Evolutionary conservation across 116 monocot genomes (phyloP).

Genomic region (Posidonia oceanica): DNA sequence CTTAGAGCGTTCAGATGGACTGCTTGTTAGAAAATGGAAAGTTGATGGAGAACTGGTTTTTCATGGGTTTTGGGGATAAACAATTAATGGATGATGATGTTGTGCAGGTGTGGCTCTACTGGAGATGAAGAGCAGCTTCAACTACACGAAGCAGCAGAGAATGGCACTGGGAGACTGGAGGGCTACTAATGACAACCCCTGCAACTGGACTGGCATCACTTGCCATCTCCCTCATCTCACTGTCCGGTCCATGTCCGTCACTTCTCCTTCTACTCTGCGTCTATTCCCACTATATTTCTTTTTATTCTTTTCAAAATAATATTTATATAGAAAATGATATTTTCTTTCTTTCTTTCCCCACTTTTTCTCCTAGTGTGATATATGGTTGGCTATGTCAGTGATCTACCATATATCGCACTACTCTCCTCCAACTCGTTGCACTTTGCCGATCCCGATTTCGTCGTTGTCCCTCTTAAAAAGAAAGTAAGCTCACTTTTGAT

Average conservation of each 20-base stretch:
- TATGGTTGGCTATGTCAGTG: constrained; percentile 23
- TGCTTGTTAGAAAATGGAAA: no score
- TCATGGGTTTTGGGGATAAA: neutral
- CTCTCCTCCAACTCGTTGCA: no score
- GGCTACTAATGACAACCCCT: constrained; percentile 52
- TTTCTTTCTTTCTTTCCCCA: neutral
- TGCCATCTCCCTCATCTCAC: constrained; percentile 58
- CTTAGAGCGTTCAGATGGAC: no score
- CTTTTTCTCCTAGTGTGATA: neutral
- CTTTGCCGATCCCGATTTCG: no score
- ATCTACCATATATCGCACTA: constrained; percentile 84
- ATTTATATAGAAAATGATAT: neutral
- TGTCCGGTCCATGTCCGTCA: constrained; percentile 70
- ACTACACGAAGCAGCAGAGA: constrained; percentile 12
- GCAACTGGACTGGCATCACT: constrained; percentile 74
- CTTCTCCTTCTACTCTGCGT: neutral
- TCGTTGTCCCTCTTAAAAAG: no score
- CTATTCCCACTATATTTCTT: no score
- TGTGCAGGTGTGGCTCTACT: constrained; percentile 55
- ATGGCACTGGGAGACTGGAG: constrained; percentile 55
- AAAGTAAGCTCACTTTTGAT: no score
- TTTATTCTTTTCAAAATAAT: neutral
- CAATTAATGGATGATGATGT: neutral
- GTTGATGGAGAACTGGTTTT: no score
- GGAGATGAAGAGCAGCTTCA: constrained; percentile 66